Conservation (phyloP, 306 rosid species). For the Medicago arabica region DNA sequence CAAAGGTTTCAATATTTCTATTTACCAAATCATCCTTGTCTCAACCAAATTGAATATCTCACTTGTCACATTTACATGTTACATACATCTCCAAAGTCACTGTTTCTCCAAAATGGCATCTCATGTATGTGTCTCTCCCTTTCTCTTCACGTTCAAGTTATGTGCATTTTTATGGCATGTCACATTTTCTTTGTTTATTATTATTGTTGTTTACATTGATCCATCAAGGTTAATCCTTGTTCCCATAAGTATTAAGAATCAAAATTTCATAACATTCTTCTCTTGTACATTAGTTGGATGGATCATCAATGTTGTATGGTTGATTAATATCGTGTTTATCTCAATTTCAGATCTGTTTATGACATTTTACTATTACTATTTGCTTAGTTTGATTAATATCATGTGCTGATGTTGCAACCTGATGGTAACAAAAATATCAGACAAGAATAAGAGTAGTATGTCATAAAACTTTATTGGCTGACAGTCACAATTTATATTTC, state of each 20-base stretch:
- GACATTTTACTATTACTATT: neutral
- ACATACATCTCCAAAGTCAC: neutral
- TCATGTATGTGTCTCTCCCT: slow-evolving; percentile 43
- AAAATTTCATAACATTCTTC: neutral
- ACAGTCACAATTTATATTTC: neutral
- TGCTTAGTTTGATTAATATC: neutral
- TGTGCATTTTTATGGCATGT: neutral
- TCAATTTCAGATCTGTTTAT: slow-evolving; percentile 15
- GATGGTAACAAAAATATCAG: neutral
- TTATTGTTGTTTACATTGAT: too few relatives aligned
- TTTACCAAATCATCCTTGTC: slow-evolving; percentile 43
- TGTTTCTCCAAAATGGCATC: slow-evolving; percentile 45
- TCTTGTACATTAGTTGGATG: neutral
- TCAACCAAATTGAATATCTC: slow-evolving; percentile 5
- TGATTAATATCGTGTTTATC: neutral
- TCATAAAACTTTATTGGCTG: neutral
- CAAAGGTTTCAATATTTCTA: slow-evolving; percentile 1
- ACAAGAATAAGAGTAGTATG: neutral
- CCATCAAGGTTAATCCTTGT: neutral
- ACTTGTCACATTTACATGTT: neutral
- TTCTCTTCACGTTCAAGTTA: slow-evolving; percentile 15
- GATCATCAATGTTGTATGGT: neutral
- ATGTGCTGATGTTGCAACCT: neutral
- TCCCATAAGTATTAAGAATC: too few relatives aligned
- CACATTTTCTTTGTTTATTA: too few relatives aligned